Evolutionary conservation across 2,329 filamentous ascomycete species (phyloP).

Genomic region (Alternaria infectoria): DNA sequence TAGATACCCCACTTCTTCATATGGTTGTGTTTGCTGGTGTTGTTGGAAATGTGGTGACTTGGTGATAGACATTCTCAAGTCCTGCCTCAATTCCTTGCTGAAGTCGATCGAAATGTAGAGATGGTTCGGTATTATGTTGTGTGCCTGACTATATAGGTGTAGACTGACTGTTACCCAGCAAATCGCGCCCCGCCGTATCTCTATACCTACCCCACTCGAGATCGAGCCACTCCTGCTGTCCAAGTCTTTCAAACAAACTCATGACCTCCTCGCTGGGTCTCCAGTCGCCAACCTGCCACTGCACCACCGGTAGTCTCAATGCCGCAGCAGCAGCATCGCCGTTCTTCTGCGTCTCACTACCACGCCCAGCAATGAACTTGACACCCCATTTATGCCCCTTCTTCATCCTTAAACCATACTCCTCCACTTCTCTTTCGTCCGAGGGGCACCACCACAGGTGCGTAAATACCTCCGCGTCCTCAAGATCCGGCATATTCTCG

Average conservation of each 20-base stretch:
- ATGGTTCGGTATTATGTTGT: background rate
- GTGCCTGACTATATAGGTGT: background rate
- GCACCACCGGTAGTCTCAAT: constrained; percentile 11
- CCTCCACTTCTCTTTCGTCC: constrained; percentile 8
- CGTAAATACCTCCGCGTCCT: constrained; percentile 18
- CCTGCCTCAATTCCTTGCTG: background rate
- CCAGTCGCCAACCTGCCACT: constrained; percentile 20
- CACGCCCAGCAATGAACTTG: constrained; percentile 13
- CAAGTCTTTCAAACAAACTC: constrained; percentile 14
- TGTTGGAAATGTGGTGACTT: background rate
- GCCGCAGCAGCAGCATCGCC: constrained; percentile 3
- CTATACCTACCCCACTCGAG: constrained; percentile 11
- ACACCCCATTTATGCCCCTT: constrained; percentile 18
- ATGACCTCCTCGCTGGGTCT: constrained; percentile 14
- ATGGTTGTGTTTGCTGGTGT: background rate
- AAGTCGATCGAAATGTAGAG: background rate
- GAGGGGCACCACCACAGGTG: constrained; percentile 10
- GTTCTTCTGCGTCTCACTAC: background rate
- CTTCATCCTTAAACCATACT: constrained; percentile 6
- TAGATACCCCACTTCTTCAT: background rate
- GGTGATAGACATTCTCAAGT: no score
- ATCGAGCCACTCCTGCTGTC: constrained; percentile 16
- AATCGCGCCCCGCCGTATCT: background rate
- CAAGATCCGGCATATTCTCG: constrained; percentile 15
- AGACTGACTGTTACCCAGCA: constrained; percentile 12